These are phyloP conservation scores for Penicillium arizonense DNA, from an alignment of 495 filamentous ascomycete species.

Conservation along the genomic window DNA sequence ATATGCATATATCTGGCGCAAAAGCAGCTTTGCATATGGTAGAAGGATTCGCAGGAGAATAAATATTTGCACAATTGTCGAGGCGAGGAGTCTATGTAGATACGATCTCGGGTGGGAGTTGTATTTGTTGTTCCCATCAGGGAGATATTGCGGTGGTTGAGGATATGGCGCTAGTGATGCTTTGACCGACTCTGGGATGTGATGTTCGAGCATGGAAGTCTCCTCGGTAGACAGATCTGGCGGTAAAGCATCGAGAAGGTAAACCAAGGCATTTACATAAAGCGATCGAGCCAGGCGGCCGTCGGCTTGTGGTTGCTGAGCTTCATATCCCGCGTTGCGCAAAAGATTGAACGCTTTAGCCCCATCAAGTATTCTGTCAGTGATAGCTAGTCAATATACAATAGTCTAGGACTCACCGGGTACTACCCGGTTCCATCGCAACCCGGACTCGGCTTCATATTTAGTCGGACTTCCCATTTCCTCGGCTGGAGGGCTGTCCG, in stretches of 20 bases:
- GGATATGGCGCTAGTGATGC: conserved; percentile 8
- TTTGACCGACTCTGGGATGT: conserved; percentile 30
- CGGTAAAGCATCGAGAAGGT: conserved; percentile 66
- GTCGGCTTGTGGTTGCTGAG: conserved; percentile 36
- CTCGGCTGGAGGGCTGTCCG: conserved; percentile 11
- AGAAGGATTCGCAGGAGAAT: conserved; percentile 54
- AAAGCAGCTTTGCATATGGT: conserved; percentile 56
- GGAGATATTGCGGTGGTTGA: conserved; percentile 29
- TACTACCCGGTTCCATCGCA: conserved; percentile 41
- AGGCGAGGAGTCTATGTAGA: conserved; percentile 57
- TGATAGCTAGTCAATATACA: conserved; percentile 2
- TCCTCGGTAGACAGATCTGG: conserved; percentile 48
- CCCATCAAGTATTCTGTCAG: neutral
- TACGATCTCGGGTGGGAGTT: conserved; percentile 35
- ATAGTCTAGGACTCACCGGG: conserved; percentile 29
- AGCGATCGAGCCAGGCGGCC: conserved; percentile 56
- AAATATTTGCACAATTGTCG: conserved; percentile 54
- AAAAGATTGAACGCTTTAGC: conserved; percentile 37
- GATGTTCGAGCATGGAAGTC: conserved; percentile 24
- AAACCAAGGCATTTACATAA: conserved; percentile 64
- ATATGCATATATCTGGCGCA: conserved; percentile 53
- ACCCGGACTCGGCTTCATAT: conserved; percentile 37
- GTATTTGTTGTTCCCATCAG: conserved; percentile 7
- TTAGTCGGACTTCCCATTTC: conserved; percentile 16
- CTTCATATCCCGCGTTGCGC: conserved; percentile 39